phyloP scores from a whole-genome alignment of 1,284 basidiomycete species.

The Ceratobasidium sp. region DNA sequence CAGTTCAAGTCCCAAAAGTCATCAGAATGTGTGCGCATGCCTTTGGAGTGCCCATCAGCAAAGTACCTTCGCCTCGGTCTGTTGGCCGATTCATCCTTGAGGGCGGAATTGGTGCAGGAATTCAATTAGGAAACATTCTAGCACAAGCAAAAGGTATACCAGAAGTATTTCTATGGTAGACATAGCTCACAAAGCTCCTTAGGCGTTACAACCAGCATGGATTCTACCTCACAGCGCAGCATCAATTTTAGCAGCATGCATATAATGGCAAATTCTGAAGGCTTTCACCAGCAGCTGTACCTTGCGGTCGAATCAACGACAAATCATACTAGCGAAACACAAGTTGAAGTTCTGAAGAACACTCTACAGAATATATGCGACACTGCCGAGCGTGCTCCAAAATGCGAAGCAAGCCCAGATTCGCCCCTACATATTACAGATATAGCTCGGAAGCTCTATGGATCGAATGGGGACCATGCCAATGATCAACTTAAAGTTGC shows the following conservation, averaged over 20 bases:
- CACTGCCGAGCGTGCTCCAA: constrained; percentile 7
- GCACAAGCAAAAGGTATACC: constrained; percentile 17
- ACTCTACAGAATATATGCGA: constrained; percentile 17
- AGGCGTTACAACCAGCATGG: constrained; percentile 34
- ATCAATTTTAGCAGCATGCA: constrained; percentile 39
- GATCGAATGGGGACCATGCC: constrained; percentile 29
- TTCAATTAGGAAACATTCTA: constrained; percentile 4
- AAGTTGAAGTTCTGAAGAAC: constrained; percentile 19
- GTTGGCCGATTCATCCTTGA: constrained; percentile 13
- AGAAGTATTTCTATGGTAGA: too few species aligned
- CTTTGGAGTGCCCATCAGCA: not conserved
- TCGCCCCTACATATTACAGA: not conserved
- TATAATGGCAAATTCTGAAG: constrained; percentile 21
- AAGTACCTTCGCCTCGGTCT: not conserved
- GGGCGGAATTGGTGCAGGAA: constrained; percentile 2
- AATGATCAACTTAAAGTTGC: constrained; percentile 33
- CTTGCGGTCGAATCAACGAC: constrained; percentile 36
- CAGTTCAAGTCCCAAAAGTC: constrained; percentile 11
- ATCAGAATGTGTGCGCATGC: not conserved
- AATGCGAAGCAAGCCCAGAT: constrained; percentile 5
- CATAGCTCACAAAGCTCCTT: not conserved
- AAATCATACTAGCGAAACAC: constrained; percentile 32
- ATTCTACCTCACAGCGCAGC: constrained; percentile 20
- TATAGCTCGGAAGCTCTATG: constrained; percentile 23
- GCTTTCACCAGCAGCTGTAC: constrained; percentile 16